Percentiles rank a stretch among this genome's conserved stretches.
Conservation (phyloP, 73 alveolate genomes). For the Uronychia binucleata region DNA sequence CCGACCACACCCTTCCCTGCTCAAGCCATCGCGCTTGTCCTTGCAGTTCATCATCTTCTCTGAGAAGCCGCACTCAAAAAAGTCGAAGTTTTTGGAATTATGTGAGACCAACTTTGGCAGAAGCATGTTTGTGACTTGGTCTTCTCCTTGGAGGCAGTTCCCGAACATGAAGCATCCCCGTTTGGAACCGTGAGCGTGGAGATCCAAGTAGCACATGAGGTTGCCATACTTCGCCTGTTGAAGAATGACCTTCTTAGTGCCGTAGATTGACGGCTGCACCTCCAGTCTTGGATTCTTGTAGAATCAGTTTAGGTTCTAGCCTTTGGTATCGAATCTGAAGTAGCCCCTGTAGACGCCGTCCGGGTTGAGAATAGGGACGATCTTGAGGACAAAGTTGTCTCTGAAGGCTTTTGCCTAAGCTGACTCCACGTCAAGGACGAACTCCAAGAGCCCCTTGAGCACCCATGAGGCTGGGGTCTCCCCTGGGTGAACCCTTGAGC, state of each 20-base stretch:
- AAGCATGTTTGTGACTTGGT: slow-evolving; percentile 54
- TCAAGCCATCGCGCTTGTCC: slow-evolving; percentile 77
- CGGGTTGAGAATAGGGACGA: slow-evolving; percentile 76
- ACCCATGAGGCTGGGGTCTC: slow-evolving; percentile 97
- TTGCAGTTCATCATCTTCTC: slow-evolving; percentile 79
- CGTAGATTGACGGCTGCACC: slow-evolving; percentile 56
- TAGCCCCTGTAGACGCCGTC: slow-evolving; percentile 80
- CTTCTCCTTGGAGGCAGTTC: slow-evolving; percentile 33
- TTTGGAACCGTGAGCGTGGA: slow-evolving; percentile 75
- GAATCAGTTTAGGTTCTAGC: slow-evolving; percentile 26
- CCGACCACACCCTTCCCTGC: slow-evolving; percentile 92
- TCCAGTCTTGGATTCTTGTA: slow-evolving; percentile 8
- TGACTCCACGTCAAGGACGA: slow-evolving; percentile 63
- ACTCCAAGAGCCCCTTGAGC: slow-evolving; percentile 88
- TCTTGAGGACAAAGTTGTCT: slow-evolving; percentile 57
- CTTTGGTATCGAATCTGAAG: slow-evolving; percentile 47
- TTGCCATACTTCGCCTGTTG: slow-evolving; percentile 67
- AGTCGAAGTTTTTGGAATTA: slow-evolving; percentile 81
- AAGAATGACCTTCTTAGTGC: slow-evolving; percentile 73
- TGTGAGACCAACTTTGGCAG: slow-evolving; percentile 79
- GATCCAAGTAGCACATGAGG: slow-evolving; percentile 82
- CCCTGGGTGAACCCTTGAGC: slow-evolving; percentile 99
- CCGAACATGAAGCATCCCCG: slow-evolving; percentile 75
- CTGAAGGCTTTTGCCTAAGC: slow-evolving; percentile 37
- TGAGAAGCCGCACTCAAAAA: slow-evolving; percentile 68